phyloP scores from a whole-genome alignment of 2,329 filamentous ascomycete species.

The Podosphaera xanthii region DNA sequence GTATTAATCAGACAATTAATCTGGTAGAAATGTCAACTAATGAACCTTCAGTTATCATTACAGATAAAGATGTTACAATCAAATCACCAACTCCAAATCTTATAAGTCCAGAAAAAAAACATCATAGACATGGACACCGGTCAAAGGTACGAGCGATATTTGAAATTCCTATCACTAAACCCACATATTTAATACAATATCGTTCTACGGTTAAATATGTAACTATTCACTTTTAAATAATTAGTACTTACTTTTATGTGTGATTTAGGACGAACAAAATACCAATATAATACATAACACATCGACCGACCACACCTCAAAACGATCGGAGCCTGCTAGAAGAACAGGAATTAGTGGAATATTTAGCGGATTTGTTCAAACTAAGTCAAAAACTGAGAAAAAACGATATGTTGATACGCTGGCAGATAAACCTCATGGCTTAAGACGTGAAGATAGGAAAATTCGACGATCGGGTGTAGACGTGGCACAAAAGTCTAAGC shows the following conservation, averaged over 20 bases:
- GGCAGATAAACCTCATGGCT: conserved; percentile 23
- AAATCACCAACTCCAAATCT: conserved; percentile 12
- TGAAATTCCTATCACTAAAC: background rate
- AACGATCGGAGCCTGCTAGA: conserved; percentile 36
- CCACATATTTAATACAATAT: conserved; percentile 2
- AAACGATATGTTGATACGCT: conserved; percentile 27
- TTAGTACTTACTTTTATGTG: conserved; percentile 30
- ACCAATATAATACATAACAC: conserved; percentile 33
- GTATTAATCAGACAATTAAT: conserved; percentile 7
- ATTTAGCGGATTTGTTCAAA: conserved; percentile 32
- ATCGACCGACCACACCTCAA: conserved; percentile 22
- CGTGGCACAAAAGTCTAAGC: conserved; percentile 20
- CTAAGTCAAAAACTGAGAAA: conserved; percentile 22
- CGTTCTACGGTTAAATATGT: conserved; percentile 2
- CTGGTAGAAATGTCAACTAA: conserved; percentile 5
- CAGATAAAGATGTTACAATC: conserved; percentile 29
- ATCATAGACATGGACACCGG: conserved; percentile 19
- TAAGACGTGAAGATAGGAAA: conserved; percentile 18
- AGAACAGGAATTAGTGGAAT: conserved; percentile 36
- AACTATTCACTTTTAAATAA: conserved; percentile 2
- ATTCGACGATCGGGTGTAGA: conserved; percentile 14
- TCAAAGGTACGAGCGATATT: conserved; percentile 20
- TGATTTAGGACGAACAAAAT: conserved; percentile 37
- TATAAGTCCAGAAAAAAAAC: conserved; percentile 23
- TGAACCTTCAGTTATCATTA: conserved; percentile 12